These are phyloP conservation scores for Thielaviopsis musarum DNA, from an alignment of 2,329 filamentous ascomycete species.

Conservation along the genomic window DNA sequence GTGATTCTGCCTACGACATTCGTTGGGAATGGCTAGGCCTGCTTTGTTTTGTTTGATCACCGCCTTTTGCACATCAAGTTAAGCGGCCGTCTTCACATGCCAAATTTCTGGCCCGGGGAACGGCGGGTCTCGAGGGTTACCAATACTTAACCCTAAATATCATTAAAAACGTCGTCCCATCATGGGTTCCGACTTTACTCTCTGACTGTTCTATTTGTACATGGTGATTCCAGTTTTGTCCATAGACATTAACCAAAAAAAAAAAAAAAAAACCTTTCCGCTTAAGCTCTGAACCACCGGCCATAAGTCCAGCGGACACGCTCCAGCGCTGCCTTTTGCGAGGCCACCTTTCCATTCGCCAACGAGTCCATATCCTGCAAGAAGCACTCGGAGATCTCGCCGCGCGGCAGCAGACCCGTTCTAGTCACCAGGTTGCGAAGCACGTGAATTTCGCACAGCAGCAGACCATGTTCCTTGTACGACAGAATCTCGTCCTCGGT, in stretches of 20 bases:
- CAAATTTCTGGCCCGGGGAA: background rate
- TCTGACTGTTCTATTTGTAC: background rate
- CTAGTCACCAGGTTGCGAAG: slow-evolving; percentile 49
- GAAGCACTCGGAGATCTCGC: slow-evolving; percentile 66
- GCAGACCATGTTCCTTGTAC: slow-evolving; percentile 81
- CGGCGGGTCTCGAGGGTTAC: background rate
- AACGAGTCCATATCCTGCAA: slow-evolving; percentile 76
- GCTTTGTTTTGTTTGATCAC: background rate
- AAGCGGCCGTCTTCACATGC: background rate
- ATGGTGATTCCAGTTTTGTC: background rate
- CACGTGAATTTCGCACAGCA: slow-evolving; percentile 80
- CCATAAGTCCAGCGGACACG: slow-evolving; percentile 83
- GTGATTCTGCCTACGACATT: background rate
- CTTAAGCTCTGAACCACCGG: slow-evolving; percentile 41
- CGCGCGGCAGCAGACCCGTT: slow-evolving; percentile 43
- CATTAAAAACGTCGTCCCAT: background rate
- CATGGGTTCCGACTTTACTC: background rate
- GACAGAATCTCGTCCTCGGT: slow-evolving; percentile 59
- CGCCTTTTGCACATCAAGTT: background rate
- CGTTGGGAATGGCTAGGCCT: background rate
- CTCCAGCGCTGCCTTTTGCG: slow-evolving; percentile 63
- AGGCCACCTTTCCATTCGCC: slow-evolving; percentile 61
- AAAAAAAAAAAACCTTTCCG: background rate
- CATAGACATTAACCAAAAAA: background rate
- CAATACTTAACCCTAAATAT: background rate